Evolutionary conservation across 176 grass and related monocot species (phyloP).

Genomic region (Dendrocalamus sinicus): DNA sequence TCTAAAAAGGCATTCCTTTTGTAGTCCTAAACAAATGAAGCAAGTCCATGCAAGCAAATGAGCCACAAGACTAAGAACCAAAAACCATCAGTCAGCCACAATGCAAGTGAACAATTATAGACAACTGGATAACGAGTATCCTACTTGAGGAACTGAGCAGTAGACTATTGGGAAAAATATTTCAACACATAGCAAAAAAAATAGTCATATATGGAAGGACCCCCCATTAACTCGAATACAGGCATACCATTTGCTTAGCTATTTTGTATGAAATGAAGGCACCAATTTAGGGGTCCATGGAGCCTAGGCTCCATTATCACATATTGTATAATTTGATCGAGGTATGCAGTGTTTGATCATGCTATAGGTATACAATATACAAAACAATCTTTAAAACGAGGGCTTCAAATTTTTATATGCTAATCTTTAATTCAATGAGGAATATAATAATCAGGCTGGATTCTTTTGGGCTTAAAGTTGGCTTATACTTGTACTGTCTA

Average conservation of each 20-base stretch:
- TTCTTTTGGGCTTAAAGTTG: no score
- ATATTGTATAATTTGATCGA: not conserved
- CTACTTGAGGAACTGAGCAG: not conserved
- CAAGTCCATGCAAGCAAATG: conserved; percentile 6
- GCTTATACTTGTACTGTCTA: no score
- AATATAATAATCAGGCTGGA: not conserved
- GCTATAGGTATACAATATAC: not conserved
- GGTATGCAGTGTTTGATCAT: not conserved
- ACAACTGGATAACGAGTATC: not conserved
- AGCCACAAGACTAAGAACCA: conserved; percentile 3
- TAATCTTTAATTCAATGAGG: not conserved
- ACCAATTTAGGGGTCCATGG: not conserved
- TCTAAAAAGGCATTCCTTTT: conserved; percentile 75
- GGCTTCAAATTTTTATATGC: not conserved
- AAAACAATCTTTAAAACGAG: not conserved
- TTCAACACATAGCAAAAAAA: not conserved
- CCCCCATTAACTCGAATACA: not conserved
- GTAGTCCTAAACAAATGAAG: conserved; percentile 61
- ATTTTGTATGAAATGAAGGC: conserved; percentile 16
- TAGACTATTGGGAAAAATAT: not conserved
- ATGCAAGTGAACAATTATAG: not conserved
- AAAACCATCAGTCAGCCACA: not conserved
- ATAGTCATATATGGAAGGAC: not conserved
- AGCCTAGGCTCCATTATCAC: not conserved
- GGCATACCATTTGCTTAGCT: not conserved